Percentiles rank a stretch among this genome's conserved stretches.
Conservation (phyloP, 2,329 filamentous ascomycete genomes). For the Microdochium nivale region DNA sequence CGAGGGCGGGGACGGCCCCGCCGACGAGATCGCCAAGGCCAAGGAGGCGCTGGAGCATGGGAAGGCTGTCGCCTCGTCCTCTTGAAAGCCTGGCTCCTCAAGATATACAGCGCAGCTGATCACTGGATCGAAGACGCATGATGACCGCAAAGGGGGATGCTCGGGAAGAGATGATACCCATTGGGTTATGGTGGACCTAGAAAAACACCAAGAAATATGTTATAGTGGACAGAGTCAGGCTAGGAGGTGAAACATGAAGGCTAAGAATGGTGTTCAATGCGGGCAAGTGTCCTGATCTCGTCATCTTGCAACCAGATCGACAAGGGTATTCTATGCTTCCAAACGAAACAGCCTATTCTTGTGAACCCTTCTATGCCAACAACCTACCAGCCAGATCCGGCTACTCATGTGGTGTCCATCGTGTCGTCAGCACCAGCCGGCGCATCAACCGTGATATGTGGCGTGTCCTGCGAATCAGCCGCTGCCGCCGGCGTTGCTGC, state of each 20-base stretch:
- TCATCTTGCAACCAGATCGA: too few species aligned
- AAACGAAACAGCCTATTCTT: background rate
- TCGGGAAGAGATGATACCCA: background rate
- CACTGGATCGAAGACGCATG: too few species aligned
- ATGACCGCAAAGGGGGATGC: conserved; percentile 2
- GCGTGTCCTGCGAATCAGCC: conserved; percentile 19
- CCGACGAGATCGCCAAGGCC: conserved; percentile 45
- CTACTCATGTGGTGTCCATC: conserved; percentile 54
- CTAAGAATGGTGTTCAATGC: too few species aligned
- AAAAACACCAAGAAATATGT: background rate
- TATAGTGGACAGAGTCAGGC: background rate
- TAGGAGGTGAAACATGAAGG: too few species aligned
- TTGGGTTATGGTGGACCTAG: background rate
- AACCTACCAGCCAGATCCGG: background rate
- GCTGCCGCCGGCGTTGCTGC: background rate
- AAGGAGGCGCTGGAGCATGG: conserved; percentile 43
- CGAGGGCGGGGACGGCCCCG: conserved; percentile 35
- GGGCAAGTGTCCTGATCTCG: too few species aligned
- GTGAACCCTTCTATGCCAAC: background rate
- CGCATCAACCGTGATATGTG: conserved; percentile 40
- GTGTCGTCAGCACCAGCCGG: conserved; percentile 41
- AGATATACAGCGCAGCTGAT: too few species aligned
- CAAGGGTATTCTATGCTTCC: background rate
- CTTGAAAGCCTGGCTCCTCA: too few species aligned
- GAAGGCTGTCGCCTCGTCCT: conserved; percentile 25